Evolutionary conservation across 2,329 filamentous ascomycete genomes (phyloP).

Genomic region (Cladophialophora psammophila): DNA sequence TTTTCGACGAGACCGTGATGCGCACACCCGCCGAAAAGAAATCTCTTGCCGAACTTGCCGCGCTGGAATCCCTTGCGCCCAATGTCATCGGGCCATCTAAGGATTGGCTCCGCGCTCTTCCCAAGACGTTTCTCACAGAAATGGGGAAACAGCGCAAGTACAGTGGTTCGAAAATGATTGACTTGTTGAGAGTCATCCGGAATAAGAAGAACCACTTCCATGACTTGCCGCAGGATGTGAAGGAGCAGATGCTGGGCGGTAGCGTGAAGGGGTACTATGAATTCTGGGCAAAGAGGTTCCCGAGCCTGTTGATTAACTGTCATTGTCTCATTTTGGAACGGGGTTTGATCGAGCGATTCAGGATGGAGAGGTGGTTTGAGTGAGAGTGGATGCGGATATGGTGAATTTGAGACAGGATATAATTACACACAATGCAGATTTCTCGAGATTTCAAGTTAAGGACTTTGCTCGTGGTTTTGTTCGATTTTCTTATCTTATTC

Average conservation of each 20-base stretch:
- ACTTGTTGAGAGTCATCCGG: conserved; percentile 83
- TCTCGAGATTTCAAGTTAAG: not conserved
- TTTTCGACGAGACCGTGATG: conserved; percentile 36
- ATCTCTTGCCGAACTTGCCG: conserved; percentile 50
- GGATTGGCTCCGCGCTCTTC: conserved; percentile 80
- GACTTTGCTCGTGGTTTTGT: not conserved
- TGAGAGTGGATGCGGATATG: not conserved
- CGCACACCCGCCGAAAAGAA: conserved; percentile 34
- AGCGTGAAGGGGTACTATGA: conserved; percentile 67
- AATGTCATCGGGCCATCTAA: conserved; percentile 51
- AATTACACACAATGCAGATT: not conserved
- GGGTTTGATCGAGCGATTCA: conserved; percentile 64
- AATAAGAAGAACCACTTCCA: conserved; percentile 99
- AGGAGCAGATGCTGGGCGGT: conserved; percentile 64
- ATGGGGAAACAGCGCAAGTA: conserved; percentile 96
- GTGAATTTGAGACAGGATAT: not conserved
- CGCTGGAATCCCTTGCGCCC: conserved; percentile 62
- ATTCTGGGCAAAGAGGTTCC: conserved; percentile 85
- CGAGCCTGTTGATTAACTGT: conserved; percentile 77
- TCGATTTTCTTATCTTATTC: not conserved
- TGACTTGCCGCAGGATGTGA: conserved; percentile 86
- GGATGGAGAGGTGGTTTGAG: conserved; percentile 73
- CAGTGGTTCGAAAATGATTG: conserved; percentile 80
- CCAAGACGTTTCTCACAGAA: conserved; percentile 83
- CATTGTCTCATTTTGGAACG: conserved; percentile 76